These are phyloP conservation scores for Echium plantagineum DNA, from an alignment of 257 asterid genomes.

Conservation along the genomic window DNA sequence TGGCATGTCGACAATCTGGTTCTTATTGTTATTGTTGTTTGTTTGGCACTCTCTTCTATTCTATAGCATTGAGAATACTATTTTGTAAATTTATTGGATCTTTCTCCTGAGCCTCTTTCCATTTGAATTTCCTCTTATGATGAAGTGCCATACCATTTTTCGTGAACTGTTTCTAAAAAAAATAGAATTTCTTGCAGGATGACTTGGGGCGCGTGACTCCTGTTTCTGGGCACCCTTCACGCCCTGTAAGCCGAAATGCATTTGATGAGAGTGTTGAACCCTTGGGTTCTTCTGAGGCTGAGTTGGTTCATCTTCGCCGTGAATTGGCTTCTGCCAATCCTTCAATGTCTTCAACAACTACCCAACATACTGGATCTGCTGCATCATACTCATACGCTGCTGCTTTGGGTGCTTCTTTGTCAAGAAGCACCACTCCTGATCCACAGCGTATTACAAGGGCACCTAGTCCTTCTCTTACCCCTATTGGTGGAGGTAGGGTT, in stretches of 20 bases:
- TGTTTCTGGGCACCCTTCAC: slow-evolving; percentile 60
- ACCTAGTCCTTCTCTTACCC: slow-evolving; percentile 86
- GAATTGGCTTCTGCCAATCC: slow-evolving; percentile 43
- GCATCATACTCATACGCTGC: slow-evolving; percentile 87
- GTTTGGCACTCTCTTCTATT: background rate
- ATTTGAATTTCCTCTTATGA: background rate
- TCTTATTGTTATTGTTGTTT: no score
- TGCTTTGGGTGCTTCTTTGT: slow-evolving; percentile 75
- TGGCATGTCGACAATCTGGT: no score
- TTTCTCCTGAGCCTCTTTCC: background rate
- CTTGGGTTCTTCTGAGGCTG: slow-evolving; percentile 49
- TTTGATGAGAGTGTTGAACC: slow-evolving; percentile 46
- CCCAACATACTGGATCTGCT: slow-evolving; percentile 36
- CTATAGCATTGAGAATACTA: no score
- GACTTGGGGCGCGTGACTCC: slow-evolving; percentile 54
- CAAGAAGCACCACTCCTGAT: slow-evolving; percentile 96
- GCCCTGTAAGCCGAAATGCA: slow-evolving; percentile 71
- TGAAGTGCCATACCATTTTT: background rate
- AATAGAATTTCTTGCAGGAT: slow-evolving; percentile 43
- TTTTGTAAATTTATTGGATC: no score
- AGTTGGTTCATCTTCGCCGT: slow-evolving; percentile 44
- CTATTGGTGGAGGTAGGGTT: slow-evolving; percentile 76
- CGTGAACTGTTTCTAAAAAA: background rate
- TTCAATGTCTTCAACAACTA: slow-evolving; percentile 36
- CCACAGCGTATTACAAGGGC: slow-evolving; percentile 68